Evolutionary conservation across 2,329 filamentous ascomycete genomes (phyloP).

Genomic region (Cladophialophora immunda): DNA sequence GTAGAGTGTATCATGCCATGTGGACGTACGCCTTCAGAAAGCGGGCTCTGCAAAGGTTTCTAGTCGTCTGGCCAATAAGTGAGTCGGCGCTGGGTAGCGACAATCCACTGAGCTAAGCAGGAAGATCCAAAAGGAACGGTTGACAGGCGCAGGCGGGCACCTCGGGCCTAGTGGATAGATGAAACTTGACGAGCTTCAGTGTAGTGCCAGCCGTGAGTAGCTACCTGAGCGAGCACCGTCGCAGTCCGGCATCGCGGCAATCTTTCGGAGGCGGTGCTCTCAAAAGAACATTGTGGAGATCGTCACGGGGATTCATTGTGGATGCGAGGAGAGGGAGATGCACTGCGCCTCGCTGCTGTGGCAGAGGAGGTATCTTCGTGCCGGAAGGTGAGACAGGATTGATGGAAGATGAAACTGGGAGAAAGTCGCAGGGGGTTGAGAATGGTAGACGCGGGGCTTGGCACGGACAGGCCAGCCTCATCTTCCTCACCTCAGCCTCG

Average conservation of each 20-base stretch:
- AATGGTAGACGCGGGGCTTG: background rate
- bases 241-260: background rate
- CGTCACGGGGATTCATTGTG: background rate
- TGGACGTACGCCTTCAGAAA: background rate
- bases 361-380: background rate
- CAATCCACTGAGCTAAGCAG: background rate
- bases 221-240: background rate
- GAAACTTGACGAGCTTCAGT: background rate
- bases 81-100: background rate
- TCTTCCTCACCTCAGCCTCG: background rate
- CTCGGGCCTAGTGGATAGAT: background rate
- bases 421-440: background rate
- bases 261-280: background rate
- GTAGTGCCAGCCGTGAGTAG: background rate
- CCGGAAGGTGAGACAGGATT: background rate
- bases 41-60: background rate
- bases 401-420: background rate
- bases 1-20: background rate
- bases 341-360: background rate
- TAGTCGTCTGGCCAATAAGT: background rate
- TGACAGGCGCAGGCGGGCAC: background rate
- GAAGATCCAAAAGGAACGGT: background rate
- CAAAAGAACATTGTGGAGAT: background rate
- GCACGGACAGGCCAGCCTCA: background rate
- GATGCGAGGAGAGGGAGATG: background rate